phyloP scores from a whole-genome alignment of 345 rosid species.

The Eucalyptus marginata region DNA sequence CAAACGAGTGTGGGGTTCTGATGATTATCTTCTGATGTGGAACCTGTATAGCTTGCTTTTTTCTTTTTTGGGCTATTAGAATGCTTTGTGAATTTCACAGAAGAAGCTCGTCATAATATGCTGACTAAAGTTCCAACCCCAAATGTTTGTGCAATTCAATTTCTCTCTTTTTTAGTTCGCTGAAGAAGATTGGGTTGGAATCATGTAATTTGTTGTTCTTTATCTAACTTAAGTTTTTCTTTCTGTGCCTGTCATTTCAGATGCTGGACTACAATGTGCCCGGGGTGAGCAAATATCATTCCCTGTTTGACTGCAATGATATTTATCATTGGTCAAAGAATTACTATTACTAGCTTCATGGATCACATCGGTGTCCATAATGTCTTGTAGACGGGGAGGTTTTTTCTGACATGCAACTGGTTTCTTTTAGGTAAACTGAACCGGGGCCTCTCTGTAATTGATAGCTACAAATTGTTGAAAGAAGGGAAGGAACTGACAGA shows the following conservation, averaged over 20 bases:
- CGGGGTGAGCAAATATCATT: slow-evolving; percentile 43
- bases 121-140: background rate
- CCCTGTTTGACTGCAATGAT: background rate
- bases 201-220: background rate
- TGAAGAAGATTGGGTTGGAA: background rate
- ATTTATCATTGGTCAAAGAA: background rate
- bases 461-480: slow-evolving; percentile 60
- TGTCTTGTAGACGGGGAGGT: background rate
- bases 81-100: background rate
- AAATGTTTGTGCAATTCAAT: background rate
- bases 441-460: slow-evolving; percentile 86
- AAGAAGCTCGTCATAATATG: background rate
- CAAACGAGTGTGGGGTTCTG: background rate
- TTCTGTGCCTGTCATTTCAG: slow-evolving; percentile 11
- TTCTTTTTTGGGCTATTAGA: background rate
- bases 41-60: background rate
- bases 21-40: background rate
- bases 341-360: background rate
- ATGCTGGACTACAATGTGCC: slow-evolving; percentile 91
- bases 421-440: slow-evolving; percentile 66
- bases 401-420: background rate
- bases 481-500: slow-evolving; percentile 52
- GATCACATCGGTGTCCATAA: background rate
- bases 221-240: background rate
- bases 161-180: background rate